Percentiles rank a stretch among this genome's conserved stretches.
Evolutionary conservation across 805 yeast genomes (phyloP).

Genomic region (Metschnikowia henanensis): DNA sequence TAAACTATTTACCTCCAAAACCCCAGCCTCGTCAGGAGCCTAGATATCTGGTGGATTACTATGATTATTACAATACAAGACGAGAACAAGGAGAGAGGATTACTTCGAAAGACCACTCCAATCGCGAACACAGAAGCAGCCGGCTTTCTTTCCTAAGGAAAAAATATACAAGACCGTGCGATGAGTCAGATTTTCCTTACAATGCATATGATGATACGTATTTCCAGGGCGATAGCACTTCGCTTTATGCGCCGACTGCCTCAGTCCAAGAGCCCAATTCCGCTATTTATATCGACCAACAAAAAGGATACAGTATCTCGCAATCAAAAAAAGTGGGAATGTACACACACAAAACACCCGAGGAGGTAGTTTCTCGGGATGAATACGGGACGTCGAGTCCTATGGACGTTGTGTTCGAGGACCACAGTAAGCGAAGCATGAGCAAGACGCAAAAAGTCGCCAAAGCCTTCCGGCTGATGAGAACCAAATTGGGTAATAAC

Average conservation of each 20-base stretch:
- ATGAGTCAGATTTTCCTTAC: background rate
- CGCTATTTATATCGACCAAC: slow-evolving; percentile 39
- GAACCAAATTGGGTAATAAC: slow-evolving; percentile 29
- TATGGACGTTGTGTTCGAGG: slow-evolving; percentile 40
- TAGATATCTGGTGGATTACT: slow-evolving; percentile 7
- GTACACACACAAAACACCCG: slow-evolving; percentile 41
- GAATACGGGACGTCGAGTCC: slow-evolving; percentile 39
- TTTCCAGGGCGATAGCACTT: slow-evolving; percentile 4
- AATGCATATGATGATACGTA: background rate
- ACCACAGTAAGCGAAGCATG: slow-evolving; percentile 19
- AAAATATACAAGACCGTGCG: background rate
- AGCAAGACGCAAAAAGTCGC: slow-evolving; percentile 24
- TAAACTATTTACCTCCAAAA: slow-evolving; percentile 15
- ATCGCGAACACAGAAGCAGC: background rate
- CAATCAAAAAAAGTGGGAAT: slow-evolving; percentile 30
- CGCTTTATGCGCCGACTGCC: slow-evolving; percentile 12
- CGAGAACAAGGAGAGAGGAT: background rate
- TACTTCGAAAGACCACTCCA: background rate
- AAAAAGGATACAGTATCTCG: slow-evolving; percentile 35
- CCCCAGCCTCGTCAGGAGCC: background rate
- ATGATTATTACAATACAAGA: slow-evolving; percentile 9
- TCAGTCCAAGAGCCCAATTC: slow-evolving; percentile 14
- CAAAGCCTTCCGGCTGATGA: slow-evolving; percentile 26
- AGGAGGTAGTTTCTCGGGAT: slow-evolving; percentile 33
- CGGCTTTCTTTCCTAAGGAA: background rate